Conservation (phyloP, 371 early-diverging fungal genomes). For the Syncephalastrum racemosum region DNA sequence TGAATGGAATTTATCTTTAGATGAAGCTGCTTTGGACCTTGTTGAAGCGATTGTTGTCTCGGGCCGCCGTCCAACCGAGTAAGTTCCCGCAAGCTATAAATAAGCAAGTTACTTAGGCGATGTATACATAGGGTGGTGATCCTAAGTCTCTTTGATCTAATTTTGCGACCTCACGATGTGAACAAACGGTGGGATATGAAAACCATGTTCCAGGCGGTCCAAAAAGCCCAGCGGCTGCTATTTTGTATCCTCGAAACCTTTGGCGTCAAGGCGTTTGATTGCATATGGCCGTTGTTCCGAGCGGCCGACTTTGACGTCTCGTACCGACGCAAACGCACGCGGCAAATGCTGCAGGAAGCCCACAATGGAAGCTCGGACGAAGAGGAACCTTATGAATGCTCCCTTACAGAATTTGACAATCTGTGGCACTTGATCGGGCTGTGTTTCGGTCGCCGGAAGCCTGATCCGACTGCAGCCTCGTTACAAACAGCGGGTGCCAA, state of each 20-base stretch:
- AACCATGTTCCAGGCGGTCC: constrained; percentile 2
- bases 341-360: constrained; percentile 3
- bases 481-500: constrained; percentile 1
- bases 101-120: background rate
- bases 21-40: constrained; percentile 22
- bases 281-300: constrained; percentile 11
- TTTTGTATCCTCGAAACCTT: constrained; percentile 16
- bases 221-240: constrained; percentile 12
- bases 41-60: constrained; percentile 8
- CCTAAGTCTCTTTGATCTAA: constrained; percentile 12
- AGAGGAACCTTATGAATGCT: constrained; percentile 12
- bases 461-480: background rate
- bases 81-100: background rate
- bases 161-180: constrained; percentile 4
- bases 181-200: background rate
- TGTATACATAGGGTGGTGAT: background rate
- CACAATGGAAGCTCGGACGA: constrained; percentile 13
- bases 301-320: background rate
- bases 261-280: constrained; percentile 10
- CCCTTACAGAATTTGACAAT: constrained; percentile 18
- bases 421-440: constrained; percentile 14
- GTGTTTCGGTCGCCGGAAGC: constrained; percentile 5
- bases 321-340: constrained; percentile 3
- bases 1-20: background rate
- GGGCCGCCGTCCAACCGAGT: constrained; percentile 16